Base-by-base conservation (phyloP, 371 early-diverging fungal genomes). In the Actinomucor elegans region DNA sequence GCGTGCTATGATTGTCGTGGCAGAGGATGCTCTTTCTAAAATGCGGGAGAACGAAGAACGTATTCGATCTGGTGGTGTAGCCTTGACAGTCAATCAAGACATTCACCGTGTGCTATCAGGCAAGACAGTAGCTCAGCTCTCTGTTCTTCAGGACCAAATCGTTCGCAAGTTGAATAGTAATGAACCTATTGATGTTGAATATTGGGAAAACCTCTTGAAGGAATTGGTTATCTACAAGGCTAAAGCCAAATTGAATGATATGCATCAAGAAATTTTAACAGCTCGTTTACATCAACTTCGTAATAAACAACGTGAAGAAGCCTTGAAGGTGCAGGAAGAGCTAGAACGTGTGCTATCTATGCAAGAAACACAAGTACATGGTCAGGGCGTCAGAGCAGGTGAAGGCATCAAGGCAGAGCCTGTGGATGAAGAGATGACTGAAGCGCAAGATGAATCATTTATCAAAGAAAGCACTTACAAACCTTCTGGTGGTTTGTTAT, bases 161-260 rank as follows among this genome's bases (percentile, higher is more conserved):
- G 74, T 84, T 46, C 57, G 55, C 2, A 91, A 92, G 67, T 67
- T 97, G n/a, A 55, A 59, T 0, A 78, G 81, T 1, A 79, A 78
- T 29, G 84, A 77, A 26, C 90, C 91, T 3, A 83, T 95, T 14
- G 96, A 97, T 66, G 89, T 92, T 1, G 97, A 96, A 37, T 97
- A 94, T 64, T 97, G 97, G 97, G 96, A 95, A 48, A 85, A 87
- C 1, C 66, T 91, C 11, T 64, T 94, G 34, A 83, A 85, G 38
- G 84, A 86, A 29, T 57, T 94, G 42, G 79, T 83, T 4, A 91
- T 95, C 0, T 90, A 88, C 77, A 92, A 89, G 66, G 90, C 95
- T 10, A 90, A 89, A 59, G 87, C 90, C 6, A 81, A 79, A 48
- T 67, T 92, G 18, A 73, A 77, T 26, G 77, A 76, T 28, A 90